These are phyloP conservation scores for Mucor mucedo DNA, from an alignment of 371 early-diverging fungal genomes.

Conservation along the genomic window DNA sequence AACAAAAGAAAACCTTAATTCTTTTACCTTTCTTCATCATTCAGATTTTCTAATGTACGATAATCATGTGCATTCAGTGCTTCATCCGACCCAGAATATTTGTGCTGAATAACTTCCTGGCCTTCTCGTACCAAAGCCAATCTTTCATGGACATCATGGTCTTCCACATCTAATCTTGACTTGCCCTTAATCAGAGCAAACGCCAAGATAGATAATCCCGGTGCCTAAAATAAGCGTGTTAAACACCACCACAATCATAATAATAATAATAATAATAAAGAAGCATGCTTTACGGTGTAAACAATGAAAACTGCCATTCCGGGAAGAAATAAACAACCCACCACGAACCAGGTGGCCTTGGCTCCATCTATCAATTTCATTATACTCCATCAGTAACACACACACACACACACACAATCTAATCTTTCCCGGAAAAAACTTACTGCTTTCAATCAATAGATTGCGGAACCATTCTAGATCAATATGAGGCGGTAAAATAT, in stretches of 20 bases:
- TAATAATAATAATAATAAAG: background rate
- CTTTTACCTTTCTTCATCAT: slow-evolving; percentile 45
- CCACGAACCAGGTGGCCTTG: slow-evolving; percentile 54
- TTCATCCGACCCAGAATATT: slow-evolving; percentile 31
- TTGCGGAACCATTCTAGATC: slow-evolving; percentile 53
- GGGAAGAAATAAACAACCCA: slow-evolving; percentile 51
- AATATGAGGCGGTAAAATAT: slow-evolving; percentile 32
- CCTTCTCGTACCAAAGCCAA: slow-evolving; percentile 36
- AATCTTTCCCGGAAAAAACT: slow-evolving; percentile 1
- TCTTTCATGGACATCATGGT: slow-evolving; percentile 27
- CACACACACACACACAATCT: background rate
- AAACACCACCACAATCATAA: too few relatives aligned
- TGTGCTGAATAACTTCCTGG: slow-evolving; percentile 35
- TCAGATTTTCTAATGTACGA: slow-evolving; percentile 41
- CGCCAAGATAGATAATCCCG: slow-evolving; percentile 49
- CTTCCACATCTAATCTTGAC: slow-evolving; percentile 28
- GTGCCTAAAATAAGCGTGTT: slow-evolving; percentile 30
- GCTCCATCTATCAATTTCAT: slow-evolving; percentile 44
- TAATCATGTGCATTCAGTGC: slow-evolving; percentile 40
- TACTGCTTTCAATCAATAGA: slow-evolving; percentile 44
- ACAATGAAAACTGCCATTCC: slow-evolving; percentile 56
- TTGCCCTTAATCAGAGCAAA: slow-evolving; percentile 40
- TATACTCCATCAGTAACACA: background rate
- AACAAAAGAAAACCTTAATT: background rate
- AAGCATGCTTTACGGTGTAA: slow-evolving; percentile 47